Evolutionary conservation across 2,329 filamentous ascomycete genomes (phyloP).

Genomic region (Venturia nashicola): DNA sequence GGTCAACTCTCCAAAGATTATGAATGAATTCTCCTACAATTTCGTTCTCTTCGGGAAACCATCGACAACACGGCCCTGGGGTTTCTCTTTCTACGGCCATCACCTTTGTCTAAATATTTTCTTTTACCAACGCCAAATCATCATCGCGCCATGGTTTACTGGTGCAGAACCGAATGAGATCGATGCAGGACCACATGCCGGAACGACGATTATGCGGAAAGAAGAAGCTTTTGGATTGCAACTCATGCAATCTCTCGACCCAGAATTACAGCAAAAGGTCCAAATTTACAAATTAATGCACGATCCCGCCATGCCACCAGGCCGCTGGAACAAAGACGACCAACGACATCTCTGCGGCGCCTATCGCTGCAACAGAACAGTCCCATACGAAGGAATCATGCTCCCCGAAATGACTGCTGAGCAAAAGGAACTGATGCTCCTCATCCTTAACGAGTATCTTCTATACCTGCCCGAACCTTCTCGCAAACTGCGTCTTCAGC

Average conservation of each 20-base stretch:
- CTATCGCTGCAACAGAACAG: conserved; percentile 63
- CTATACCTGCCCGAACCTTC: conserved; percentile 52
- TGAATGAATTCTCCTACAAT: conserved; percentile 69
- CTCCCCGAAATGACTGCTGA: conserved; percentile 35
- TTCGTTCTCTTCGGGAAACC: conserved; percentile 58
- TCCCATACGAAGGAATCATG: conserved; percentile 57
- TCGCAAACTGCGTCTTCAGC: conserved; percentile 40
- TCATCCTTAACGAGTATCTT: conserved; percentile 52
- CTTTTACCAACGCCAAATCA: conserved; percentile 50
- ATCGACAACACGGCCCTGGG: conserved; percentile 49
- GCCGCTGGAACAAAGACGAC: conserved; percentile 70
- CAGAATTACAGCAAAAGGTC: conserved; percentile 35
- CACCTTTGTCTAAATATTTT: conserved; percentile 65
- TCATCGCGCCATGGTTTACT: conserved; percentile 64
- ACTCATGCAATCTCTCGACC: conserved; percentile 53
- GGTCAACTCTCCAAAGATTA: conserved; percentile 46
- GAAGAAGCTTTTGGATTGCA: conserved; percentile 54
- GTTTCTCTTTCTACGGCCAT: conserved; percentile 65
- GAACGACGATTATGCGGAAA: conserved; percentile 51
- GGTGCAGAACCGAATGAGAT: conserved; percentile 70
- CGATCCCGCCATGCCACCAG: conserved; percentile 43
- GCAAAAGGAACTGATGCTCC: conserved; percentile 44
- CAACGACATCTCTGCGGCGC: conserved; percentile 69
- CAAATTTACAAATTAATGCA: conserved; percentile 48
- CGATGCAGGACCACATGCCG: conserved; percentile 49